These are phyloP conservation scores for Fusarium palustre DNA, from an alignment of 2,329 filamentous ascomycete genomes.

Conservation along the genomic window DNA sequence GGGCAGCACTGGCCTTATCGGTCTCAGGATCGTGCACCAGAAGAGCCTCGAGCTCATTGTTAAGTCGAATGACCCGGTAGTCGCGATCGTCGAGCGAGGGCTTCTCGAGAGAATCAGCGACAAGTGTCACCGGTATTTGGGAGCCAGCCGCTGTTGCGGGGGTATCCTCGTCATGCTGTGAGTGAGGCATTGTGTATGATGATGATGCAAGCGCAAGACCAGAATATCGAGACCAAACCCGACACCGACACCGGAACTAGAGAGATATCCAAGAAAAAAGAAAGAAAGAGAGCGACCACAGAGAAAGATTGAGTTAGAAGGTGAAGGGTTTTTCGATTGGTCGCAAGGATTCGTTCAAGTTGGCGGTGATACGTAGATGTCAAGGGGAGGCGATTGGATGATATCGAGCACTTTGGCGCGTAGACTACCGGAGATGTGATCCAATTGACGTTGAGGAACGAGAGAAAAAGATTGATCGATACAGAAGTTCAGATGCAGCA, in stretches of 20 bases:
- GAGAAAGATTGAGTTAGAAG: not conserved
- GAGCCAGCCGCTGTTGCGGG: slow-evolving; percentile 44
- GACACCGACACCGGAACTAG: slow-evolving; percentile 23
- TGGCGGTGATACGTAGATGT: slow-evolving; percentile 31
- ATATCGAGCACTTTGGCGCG: slow-evolving; percentile 8
- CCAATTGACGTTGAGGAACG: slow-evolving; percentile 22
- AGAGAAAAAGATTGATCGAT: slow-evolving; percentile 6
- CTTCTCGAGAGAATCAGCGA: slow-evolving; percentile 82
- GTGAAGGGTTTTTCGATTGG: slow-evolving; percentile 24
- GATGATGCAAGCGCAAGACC: slow-evolving; percentile 28
- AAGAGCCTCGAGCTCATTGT: slow-evolving; percentile 89
- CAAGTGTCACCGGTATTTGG: slow-evolving; percentile 49
- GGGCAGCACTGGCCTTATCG: slow-evolving; percentile 94
- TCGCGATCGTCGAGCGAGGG: slow-evolving; percentile 85
- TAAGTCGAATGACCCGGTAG: slow-evolving; percentile 87
- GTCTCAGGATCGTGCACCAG: slow-evolving; percentile 94
- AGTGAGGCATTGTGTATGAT: slow-evolving; percentile 49
- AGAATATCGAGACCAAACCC: slow-evolving; percentile 18
- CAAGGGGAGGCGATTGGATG: slow-evolving; percentile 19
- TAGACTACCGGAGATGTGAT: slow-evolving; percentile 5
- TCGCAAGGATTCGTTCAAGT: slow-evolving; percentile 30
- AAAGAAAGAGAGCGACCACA: slow-evolving; percentile 26
- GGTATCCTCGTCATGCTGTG: slow-evolving; percentile 44
- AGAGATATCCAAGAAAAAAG: slow-evolving; percentile 12
- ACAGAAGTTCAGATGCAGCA: slow-evolving; percentile 8